Conservation (phyloP, 805 yeast genomes). For the Sugiyamaella boreocaroliniensis region DNA sequence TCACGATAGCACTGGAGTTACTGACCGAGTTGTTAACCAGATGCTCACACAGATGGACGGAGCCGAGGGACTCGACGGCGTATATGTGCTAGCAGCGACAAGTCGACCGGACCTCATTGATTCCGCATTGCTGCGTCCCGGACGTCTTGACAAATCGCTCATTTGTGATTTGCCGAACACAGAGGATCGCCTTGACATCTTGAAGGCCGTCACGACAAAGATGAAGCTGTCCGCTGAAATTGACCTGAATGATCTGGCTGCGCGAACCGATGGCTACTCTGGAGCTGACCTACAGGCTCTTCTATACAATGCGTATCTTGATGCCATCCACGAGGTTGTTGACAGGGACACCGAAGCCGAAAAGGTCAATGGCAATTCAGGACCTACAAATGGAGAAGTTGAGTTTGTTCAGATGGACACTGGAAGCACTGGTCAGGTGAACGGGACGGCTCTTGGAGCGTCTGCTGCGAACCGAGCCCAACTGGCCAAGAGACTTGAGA, state of each 20-base stretch:
- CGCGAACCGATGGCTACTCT: constrained; percentile 65
- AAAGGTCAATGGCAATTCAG: constrained; percentile 13
- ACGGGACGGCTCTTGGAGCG: not conserved
- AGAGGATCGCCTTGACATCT: constrained; percentile 67
- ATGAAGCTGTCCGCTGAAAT: constrained; percentile 53
- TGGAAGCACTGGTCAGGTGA: not conserved
- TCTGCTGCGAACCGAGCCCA: constrained; percentile 13
- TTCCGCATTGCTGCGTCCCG: constrained; percentile 90
- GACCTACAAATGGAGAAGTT: constrained; percentile 8
- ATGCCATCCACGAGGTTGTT: constrained; percentile 57
- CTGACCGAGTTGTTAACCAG: constrained; percentile 95
- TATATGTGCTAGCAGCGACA: constrained; percentile 93
- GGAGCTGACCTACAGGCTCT: constrained; percentile 95
- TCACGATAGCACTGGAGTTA: constrained; percentile 95
- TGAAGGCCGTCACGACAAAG: constrained; percentile 46
- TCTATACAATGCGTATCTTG: constrained; percentile 83
- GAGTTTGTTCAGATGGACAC: constrained; percentile 42
- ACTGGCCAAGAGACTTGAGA: constrained; percentile 17
- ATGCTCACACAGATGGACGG: constrained; percentile 98
- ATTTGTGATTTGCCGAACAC: constrained; percentile 79
- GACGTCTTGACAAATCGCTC: constrained; percentile 87
- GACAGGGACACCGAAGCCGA: constrained; percentile 25
- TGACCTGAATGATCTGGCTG: constrained; percentile 50
- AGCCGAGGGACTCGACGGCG: constrained; percentile 96
- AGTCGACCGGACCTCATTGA: constrained; percentile 94